Percentiles rank a stretch among this genome's conserved stretches.
Conservation (phyloP, 306 rosid species). For the Neltuma alba region DNA sequence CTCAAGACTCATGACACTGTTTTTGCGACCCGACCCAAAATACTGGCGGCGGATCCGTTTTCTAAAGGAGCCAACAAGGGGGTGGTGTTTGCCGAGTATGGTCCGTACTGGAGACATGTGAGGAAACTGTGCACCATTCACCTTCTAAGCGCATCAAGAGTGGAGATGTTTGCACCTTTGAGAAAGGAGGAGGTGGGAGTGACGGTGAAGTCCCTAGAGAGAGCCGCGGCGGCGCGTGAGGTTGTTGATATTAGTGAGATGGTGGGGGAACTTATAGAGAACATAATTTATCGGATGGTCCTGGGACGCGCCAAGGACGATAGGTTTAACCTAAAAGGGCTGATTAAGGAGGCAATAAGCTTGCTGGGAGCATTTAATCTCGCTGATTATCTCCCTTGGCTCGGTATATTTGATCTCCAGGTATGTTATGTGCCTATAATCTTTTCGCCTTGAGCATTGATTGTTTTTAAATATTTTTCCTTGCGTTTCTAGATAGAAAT, state of each 20-base stretch:
- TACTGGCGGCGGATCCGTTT: background rate
- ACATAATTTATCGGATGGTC: background rate
- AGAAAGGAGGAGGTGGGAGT: background rate
- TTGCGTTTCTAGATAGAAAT: too few relatives aligned
- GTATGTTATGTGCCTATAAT: too few relatives aligned
- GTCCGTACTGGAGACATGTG: conserved; percentile 34
- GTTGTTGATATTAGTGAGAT: background rate
- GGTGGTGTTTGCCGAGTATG: background rate
- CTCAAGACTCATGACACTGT: conserved; percentile 42
- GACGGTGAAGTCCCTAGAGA: background rate
- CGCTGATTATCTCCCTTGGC: conserved; percentile 12
- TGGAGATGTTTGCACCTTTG: background rate
- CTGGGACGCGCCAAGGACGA: background rate
- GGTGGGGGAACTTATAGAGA: background rate
- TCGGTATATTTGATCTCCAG: background rate
- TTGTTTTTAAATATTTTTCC: too few relatives aligned
- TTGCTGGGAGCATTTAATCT: conserved; percentile 24
- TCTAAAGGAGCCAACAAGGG: conserved; percentile 23
- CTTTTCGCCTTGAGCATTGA: too few relatives aligned
- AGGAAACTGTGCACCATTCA: conserved; percentile 31
- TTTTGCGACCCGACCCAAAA: background rate
- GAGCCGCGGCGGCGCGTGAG: background rate
- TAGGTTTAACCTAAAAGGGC: conserved; percentile 14
- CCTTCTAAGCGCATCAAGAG: conserved; percentile 15
- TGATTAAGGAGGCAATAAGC: background rate